Percentiles rank a stretch among this genome's conserved stretches.
Evolutionary conservation across 805 yeast genomes (phyloP).

Genomic region (Alloascoidea hylecoeti): DNA sequence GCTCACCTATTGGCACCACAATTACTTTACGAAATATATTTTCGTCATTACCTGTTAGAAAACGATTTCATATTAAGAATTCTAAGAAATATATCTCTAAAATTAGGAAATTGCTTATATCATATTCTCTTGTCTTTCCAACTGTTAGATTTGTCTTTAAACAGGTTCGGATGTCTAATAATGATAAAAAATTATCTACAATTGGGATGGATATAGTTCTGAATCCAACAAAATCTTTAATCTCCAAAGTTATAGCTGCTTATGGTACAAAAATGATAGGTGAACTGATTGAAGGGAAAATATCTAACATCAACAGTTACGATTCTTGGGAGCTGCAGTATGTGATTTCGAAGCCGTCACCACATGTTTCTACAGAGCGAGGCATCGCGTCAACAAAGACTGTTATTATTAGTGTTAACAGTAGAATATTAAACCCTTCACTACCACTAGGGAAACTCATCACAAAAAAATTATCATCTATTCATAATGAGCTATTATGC

Average conservation of each 20-base stretch:
- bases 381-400: not conserved
- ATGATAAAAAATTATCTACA: not conserved
- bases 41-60: conserved; percentile 19
- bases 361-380: not conserved
- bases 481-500: not conserved
- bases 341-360: not conserved
- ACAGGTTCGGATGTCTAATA: conserved; percentile 3
- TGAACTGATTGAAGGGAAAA: conserved; percentile 1
- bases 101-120: conserved; percentile 13
- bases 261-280: not conserved
- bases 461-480: not conserved
- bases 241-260: not conserved
- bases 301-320: not conserved
- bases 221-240: not conserved
- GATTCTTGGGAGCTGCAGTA: not conserved
- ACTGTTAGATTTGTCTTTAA: conserved; percentile 17
- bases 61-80: conserved; percentile 15
- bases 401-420: not conserved
- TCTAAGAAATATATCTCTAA: conserved; percentile 13
- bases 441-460: not conserved
- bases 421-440: not conserved
- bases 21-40: conserved; percentile 19
- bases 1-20: not conserved
- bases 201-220: not conserved
- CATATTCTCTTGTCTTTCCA: conserved; percentile 18